Base-by-base conservation (phyloP, 306 rosid genomes). In the Lathyrus tuberosus region DNA sequence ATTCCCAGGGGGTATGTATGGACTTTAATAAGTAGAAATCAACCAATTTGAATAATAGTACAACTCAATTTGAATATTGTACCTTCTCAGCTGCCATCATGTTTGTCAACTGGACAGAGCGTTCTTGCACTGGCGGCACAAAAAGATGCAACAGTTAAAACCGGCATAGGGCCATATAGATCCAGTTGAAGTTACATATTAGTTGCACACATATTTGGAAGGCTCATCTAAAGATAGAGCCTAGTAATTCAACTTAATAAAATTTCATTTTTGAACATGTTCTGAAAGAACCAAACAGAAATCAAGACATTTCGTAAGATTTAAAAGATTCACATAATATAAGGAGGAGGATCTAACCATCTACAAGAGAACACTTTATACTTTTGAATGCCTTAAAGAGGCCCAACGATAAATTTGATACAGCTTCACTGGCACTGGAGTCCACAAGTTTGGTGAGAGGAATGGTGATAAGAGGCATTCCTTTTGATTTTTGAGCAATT, bases 401-500 rank as follows among this genome's bases (percentile, higher is more conserved):
- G 61, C 82, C 79, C 62, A 78, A 70, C 56, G 91, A 86, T 30
- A 88, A 61, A 54, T 73, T 86, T 72, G 89, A 80, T 76, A 76
- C 77, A 30, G 89, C 89, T 56, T 84, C 86, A 66, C 69, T 72
- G 41, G 92, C 97, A 76, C 86, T 81, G 56, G 86, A 70, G 47
- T 78, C 94, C 67, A 67, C 51, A 63, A 93, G 89, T 81, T 84
- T 88, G 51, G 81, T 69, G 53, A 93, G 94, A 68, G 86, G 74
- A 78, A 90, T 78, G 76, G 88, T 81, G 46, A 90, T 86, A 22
- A 82, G 72, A 17, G 98, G 97, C 98, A 93, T 83, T 60, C 96
- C 97, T 81, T 90, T 93, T 31, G 88, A 85, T 79, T 86, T 90
- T 82, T 93, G 96, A 76, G 90, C 86, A 69, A 82, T 80, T 65